phyloP scores from a whole-genome alignment of 208 protist species.

The Trypanosomatidae sp. region DNA sequence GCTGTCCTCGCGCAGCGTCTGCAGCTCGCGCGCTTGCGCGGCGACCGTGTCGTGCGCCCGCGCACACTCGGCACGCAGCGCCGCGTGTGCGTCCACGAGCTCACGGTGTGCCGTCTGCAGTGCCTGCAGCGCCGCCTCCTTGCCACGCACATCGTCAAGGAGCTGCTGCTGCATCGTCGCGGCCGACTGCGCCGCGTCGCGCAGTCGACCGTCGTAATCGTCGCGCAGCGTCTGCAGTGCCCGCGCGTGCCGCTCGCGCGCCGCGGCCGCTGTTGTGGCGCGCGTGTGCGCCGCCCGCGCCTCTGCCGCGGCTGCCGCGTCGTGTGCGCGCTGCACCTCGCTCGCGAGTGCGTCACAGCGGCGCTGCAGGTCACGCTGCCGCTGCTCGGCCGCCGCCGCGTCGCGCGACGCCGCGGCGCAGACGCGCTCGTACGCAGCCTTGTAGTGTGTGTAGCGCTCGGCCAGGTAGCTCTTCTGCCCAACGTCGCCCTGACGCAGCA shows the following conservation, averaged over 20 bases:
- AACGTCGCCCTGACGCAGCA: constrained; percentile 67
- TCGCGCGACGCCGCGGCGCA: no score
- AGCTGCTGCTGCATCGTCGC: constrained; percentile 10
- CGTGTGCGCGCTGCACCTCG: no score
- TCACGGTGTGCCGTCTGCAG: constrained; percentile 2
- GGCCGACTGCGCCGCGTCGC: constrained; percentile 3
- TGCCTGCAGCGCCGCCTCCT: constrained; percentile 2
- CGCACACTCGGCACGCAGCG: constrained; percentile 23
- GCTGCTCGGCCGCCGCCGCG: constrained; percentile 2
- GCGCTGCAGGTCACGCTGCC: constrained; percentile 19
- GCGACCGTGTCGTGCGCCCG: constrained; percentile 18
- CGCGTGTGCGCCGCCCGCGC: no score
- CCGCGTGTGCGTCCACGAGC: constrained; percentile 13
- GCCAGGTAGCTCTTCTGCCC: constrained; percentile 78
- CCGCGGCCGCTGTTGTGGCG: no score
- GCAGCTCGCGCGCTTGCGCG: constrained; percentile 27
- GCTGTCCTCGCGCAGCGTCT: constrained; percentile 37
- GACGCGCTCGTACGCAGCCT: no score
- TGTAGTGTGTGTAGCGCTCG: no score
- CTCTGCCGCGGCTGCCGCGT: no score
- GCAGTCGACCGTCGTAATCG: constrained; percentile 12
- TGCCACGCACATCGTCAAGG: constrained; percentile 4
- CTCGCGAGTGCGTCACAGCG: constrained; percentile 8
- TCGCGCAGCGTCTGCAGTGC: constrained; percentile 8
- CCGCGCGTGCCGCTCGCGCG: constrained; percentile 10